Evolutionary conservation across 768 basidiomycete species (phyloP).

Genomic region (Galerina sulciceps): DNA sequence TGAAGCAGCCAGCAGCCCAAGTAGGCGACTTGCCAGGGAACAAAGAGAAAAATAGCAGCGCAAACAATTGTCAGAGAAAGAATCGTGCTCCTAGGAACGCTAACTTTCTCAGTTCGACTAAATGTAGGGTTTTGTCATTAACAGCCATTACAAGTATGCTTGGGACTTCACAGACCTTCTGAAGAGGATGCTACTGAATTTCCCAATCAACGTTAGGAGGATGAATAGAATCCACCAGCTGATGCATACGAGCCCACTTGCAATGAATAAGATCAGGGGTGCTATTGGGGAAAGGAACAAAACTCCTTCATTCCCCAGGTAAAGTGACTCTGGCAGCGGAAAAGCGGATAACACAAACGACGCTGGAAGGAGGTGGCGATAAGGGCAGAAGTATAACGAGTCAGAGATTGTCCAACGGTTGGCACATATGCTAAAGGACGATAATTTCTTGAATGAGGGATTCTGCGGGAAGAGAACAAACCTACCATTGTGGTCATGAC

Average conservation of each 20-base stretch:
- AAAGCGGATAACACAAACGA: constrained; percentile 54
- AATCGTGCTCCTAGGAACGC: constrained; percentile 51
- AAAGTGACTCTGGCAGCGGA: constrained; percentile 58
- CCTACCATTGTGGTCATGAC: constrained; percentile 33
- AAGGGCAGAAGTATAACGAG: constrained; percentile 41
- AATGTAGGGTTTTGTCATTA: neutral
- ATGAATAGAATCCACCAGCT: constrained; percentile 58
- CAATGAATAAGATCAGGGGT: constrained; percentile 57
- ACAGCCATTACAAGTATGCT: neutral
- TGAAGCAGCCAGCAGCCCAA: constrained; percentile 85
- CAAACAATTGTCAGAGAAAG: constrained; percentile 66
- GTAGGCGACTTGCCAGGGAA: constrained; percentile 95
- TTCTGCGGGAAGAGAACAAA: constrained; percentile 3
- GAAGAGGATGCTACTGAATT: constrained; percentile 31
- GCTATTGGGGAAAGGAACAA: constrained; percentile 54
- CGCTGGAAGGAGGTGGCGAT: constrained; percentile 45
- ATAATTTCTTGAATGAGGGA: neutral
- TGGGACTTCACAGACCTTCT: constrained; percentile 37
- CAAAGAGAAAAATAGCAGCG: constrained; percentile 66
- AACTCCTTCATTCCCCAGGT: constrained; percentile 65
- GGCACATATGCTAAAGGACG: constrained; percentile 43
- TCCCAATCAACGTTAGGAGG: constrained; percentile 52
- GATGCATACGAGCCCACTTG: constrained; percentile 66
- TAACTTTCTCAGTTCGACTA: constrained; percentile 38
- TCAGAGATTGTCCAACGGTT: constrained; percentile 52